These are phyloP conservation scores for Plasmodium blacklocki DNA, from an alignment of 169 alveolate genomes.

Conservation along the genomic window DNA sequence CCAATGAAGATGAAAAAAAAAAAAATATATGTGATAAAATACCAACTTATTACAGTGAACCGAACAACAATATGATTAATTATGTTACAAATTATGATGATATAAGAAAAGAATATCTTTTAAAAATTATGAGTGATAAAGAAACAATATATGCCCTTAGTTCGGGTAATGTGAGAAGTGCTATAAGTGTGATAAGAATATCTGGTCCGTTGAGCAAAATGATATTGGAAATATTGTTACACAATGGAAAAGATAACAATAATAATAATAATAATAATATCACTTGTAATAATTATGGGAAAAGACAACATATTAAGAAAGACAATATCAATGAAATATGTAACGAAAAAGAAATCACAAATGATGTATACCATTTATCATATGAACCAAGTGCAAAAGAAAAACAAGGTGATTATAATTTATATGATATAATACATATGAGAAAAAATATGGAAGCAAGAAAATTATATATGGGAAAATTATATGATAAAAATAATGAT, in stretches of 20 bases:
- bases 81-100: neutral
- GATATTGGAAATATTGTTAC: conserved; percentile 40
- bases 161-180: conserved; percentile 40
- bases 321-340: no score
- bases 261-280: neutral
- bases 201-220: conserved; percentile 48
- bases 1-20: neutral
- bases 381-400: neutral
- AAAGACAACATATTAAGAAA: neutral
- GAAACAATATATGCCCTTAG: conserved; percentile 59
- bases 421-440: conserved; percentile 14
- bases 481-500: conserved; percentile 14
- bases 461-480: conserved; percentile 7
- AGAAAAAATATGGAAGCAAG: conserved; percentile 27
- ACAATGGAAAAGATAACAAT: neutral
- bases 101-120: conserved; percentile 2
- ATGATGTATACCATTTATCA: neutral
- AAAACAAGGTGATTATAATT: conserved; percentile 27
- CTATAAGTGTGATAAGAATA: conserved; percentile 37
- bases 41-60: no score
- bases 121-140: conserved; percentile 11
- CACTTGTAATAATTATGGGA: neutral
- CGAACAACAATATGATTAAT: no score
- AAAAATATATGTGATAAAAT: neutral
- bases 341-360: neutral